Evolutionary conservation across 2,329 filamentous ascomycete species (phyloP).

Genomic region (Rhinocladiella mackenziei): DNA sequence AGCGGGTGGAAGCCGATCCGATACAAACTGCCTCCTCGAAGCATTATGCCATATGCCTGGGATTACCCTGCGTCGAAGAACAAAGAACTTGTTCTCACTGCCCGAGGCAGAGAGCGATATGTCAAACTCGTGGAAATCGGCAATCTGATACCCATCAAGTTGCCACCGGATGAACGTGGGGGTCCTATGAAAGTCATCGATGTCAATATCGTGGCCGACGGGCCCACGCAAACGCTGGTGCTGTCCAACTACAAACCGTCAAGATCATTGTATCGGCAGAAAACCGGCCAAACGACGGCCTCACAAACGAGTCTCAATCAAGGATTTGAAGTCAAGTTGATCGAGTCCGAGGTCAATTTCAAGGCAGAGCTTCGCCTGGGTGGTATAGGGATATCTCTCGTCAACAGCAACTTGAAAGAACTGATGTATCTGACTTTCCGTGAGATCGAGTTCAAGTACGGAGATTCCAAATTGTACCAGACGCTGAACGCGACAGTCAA

Average conservation of each 20-base stretch:
- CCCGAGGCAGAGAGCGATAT: constrained; percentile 76
- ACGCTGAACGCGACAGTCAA: constrained; percentile 87
- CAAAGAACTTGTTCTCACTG: constrained; percentile 82
- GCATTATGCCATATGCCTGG: constrained; percentile 99
- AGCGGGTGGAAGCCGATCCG: constrained; percentile 89
- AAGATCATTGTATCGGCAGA: constrained; percentile 82
- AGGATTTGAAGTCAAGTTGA: constrained; percentile 90
- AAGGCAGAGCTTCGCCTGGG: constrained; percentile 82
- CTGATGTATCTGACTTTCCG: constrained; percentile 89
- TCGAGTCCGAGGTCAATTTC: constrained; percentile 84
- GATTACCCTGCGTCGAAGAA: constrained; percentile 97
- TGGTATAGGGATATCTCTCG: constrained; percentile 85
- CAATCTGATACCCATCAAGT: constrained; percentile 90
- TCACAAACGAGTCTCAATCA: constrained; percentile 59
- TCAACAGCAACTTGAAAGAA: constrained; percentile 89
- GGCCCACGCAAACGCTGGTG: constrained; percentile 90
- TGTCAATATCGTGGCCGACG: constrained; percentile 91
- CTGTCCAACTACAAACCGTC: constrained; percentile 90
- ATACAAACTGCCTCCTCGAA: constrained; percentile 85
- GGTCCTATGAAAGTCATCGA: constrained; percentile 81
- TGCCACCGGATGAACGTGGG: constrained; percentile 61
- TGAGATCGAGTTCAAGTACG: constrained; percentile 85
- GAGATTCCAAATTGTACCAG: constrained; percentile 89
- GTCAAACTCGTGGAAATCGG: constrained; percentile 96
- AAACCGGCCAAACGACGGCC: constrained; percentile 46